Conservation (phyloP, 331 rosid species). For the Cydonia oblonga region DNA sequence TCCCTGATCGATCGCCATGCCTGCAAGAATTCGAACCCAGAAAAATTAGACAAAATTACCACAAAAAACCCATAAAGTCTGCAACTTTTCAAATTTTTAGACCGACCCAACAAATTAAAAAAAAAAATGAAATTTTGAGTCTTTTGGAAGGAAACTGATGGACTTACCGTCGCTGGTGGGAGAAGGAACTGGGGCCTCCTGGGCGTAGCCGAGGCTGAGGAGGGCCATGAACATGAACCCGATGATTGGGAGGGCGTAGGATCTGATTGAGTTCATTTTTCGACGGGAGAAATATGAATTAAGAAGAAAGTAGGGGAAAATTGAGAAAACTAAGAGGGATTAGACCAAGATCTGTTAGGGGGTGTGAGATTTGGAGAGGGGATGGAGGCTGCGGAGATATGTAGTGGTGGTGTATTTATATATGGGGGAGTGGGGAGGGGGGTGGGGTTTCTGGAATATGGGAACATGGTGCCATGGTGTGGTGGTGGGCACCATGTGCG, state of each 20-base stretch:
- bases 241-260: conserved; percentile 26
- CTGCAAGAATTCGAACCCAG: conserved; percentile 11
- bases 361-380: neutral
- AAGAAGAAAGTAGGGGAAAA: neutral
- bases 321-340: neutral
- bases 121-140: neutral
- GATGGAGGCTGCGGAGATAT: neutral
- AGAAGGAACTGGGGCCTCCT: conserved; percentile 32
- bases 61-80: neutral
- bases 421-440: neutral
- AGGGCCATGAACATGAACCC: conserved; percentile 28
- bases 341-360: neutral
- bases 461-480: too few species aligned
- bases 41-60: neutral
- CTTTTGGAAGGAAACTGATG: neutral
- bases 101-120: neutral
- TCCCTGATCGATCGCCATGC: conserved; percentile 65
- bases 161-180: conserved; percentile 41
- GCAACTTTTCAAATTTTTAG: neutral
- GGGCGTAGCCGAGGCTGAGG: conserved; percentile 21
- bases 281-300: neutral
- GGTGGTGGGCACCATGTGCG: too few species aligned
- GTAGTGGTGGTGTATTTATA: conserved; percentile 13
- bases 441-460: neutral
- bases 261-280: conserved; percentile 20